Conservation (phyloP, 768 basidiomycete genomes). For the Rhodotorula kratochvilovae region DNA sequence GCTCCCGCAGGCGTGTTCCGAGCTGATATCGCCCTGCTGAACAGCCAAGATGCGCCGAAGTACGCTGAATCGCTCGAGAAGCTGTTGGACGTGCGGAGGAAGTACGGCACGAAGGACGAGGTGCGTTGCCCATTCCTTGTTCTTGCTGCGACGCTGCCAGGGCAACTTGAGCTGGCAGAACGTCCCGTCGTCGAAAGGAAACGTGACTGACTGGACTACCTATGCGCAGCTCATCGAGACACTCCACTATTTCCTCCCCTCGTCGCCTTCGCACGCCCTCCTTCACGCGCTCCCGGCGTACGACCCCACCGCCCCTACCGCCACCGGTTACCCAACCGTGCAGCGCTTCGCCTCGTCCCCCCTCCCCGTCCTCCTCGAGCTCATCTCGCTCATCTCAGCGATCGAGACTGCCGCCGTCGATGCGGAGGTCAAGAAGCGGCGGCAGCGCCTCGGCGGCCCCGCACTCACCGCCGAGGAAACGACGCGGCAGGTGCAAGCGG, state of each 20-base stretch:
- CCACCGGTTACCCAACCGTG: conserved; percentile 56
- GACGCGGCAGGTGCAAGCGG: conserved; percentile 42
- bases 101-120: conserved; percentile 60
- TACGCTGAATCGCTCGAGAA: conserved; percentile 78
- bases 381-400: conserved; percentile 61
- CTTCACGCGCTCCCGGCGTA: conserved; percentile 67
- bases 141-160: too few relatives aligned
- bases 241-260: conserved; percentile 68
- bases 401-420: conserved; percentile 60
- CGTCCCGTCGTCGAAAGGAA: too few relatives aligned
- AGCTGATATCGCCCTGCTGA: neutral
- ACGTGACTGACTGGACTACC: neutral
- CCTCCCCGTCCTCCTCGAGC: conserved; percentile 67
- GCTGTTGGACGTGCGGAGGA: conserved; percentile 60
- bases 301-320: conserved; percentile 67
- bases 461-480: conserved; percentile 40
- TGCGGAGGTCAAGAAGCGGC: conserved; percentile 69
- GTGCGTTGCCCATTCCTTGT: too few relatives aligned
- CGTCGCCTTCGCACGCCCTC: conserved; percentile 61
- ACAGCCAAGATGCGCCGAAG: conserved; percentile 68
- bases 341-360: conserved; percentile 64
- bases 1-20: neutral
- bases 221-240: conserved; percentile 60
- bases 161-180: too few relatives aligned
- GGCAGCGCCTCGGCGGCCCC: conserved; percentile 62